Conservation (phyloP, 306 rosid species). For the Arachis stenosperma region DNA sequence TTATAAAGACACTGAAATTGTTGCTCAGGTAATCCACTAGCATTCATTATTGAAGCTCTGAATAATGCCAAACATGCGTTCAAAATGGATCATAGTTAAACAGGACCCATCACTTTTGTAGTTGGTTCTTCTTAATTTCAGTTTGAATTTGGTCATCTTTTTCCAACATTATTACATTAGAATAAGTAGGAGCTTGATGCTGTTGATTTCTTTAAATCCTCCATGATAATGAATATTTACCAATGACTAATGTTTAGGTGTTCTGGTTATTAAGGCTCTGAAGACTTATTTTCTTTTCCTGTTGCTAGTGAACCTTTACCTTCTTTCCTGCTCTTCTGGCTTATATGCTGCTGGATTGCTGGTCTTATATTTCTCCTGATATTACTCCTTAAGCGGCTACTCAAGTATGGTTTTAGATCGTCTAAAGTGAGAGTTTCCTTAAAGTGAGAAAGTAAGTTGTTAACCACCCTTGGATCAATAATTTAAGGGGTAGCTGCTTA, state of each 20-base stretch:
- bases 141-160: not conserved
- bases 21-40: slow-evolving; percentile 72
- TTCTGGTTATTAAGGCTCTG: not conserved
- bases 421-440: too few species aligned
- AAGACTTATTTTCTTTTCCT: not conserved
- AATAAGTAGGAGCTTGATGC: not conserved
- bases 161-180: too few species aligned
- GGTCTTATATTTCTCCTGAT: not conserved
- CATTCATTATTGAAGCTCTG: not conserved
- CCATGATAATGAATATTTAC: not conserved
- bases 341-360: not conserved
- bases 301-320: not conserved
- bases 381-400: not conserved
- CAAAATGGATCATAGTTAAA: too few species aligned
- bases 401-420: too few species aligned
- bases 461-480: too few species aligned
- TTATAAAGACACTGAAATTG: slow-evolving; percentile 54
- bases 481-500: too few species aligned
- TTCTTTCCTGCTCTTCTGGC: not conserved
- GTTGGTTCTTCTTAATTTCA: too few species aligned
- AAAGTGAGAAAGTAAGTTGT: too few species aligned
- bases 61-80: too few species aligned
- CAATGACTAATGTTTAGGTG: not conserved
- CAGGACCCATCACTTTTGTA: too few species aligned
- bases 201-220: not conserved